Conservation (phyloP, 352 stramenopile genomes). For the Hyaloperonospora brassicae region DNA sequence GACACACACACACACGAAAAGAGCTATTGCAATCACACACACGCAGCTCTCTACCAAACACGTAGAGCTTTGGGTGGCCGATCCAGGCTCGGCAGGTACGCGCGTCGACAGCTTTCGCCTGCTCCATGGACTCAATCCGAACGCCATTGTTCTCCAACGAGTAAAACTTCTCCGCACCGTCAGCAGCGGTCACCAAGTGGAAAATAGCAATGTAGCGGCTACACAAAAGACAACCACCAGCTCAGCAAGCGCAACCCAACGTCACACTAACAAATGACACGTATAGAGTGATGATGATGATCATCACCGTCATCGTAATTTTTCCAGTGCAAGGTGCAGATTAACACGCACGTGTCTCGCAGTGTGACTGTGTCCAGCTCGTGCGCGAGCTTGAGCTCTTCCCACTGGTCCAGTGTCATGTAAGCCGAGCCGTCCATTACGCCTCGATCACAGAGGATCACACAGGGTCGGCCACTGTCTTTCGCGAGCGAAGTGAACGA, state of each 20-base stretch:
- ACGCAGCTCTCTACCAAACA: slow-evolving; percentile 54
- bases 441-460: slow-evolving; percentile 94
- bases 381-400: slow-evolving; percentile 71
- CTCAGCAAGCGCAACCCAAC: no score
- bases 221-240: slow-evolving; percentile 1
- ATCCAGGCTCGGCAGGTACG: slow-evolving; percentile 74
- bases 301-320: no score
- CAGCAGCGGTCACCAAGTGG: slow-evolving; percentile 86
- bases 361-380: slow-evolving; percentile 81
- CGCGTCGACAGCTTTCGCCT: slow-evolving; percentile 85
- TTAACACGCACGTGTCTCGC: slow-evolving; percentile 60
- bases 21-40: background rate
- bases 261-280: no score
- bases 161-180: slow-evolving; percentile 93
- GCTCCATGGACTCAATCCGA: slow-evolving; percentile 89
- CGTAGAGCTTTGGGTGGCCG: slow-evolving; percentile 75
- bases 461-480: slow-evolving; percentile 74
- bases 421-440: slow-evolving; percentile 95
- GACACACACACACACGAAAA: slow-evolving; percentile 1
- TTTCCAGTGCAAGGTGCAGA: no score
- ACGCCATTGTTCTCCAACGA: slow-evolving; percentile 95
- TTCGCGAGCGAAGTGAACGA: slow-evolving; percentile 78
- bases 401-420: slow-evolving; percentile 86
- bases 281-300: no score
- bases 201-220: slow-evolving; percentile 85